Base-by-base conservation (phyloP, 768 basidiomycete species). In the Serendipita sp. region DNA sequence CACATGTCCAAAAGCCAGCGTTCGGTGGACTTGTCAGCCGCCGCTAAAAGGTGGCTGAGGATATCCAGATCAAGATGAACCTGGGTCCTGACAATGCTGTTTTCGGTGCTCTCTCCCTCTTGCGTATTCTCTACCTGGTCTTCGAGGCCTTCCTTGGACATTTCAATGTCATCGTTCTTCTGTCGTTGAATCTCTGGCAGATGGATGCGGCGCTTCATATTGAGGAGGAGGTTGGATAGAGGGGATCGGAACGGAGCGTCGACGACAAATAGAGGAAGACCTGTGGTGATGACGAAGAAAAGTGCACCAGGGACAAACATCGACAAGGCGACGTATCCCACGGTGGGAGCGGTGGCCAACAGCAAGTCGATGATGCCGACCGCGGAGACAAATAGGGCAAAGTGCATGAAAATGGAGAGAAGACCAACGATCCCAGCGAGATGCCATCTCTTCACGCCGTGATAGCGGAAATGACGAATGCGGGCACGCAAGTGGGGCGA, bases 371-470 rank as follows among this genome's bases (percentile, higher is more conserved):
- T 26, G 5, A 70, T 38, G 0, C 69, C 69, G 3, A 65, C 61
- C 2, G 67, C 26, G 64, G 68, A 70, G 14, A 68, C 61, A 5
- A 61, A 43, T 33, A 69, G 63, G 9, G 67, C 63, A n/a, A 66
- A 7, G 20, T 70, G 68, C 5, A 70, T 62, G 14, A 68, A 62
- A n/a, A 66, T 24, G 14, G 71, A 69, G 2, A 70, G 64, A 3
- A 65, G 33, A 1, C 63, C 64, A 53, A 70, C 64, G 24, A 70
- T 67, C 28, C 67, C 67, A n/a, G 67, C 63, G 3, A 71, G 64
- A 17, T 62, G 48, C 70, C 69, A 71, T 3, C 50, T 26, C 26
- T 62, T 22, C n/a, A 68, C 60, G 13, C 68, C 68, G 24, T 65
- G 56, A 33, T 68, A 67, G 1, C 68, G 65, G 42, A 64, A 62